Evolutionary conservation across 2,329 filamentous ascomycete genomes (phyloP).

Genomic region (Pseudomassariella vexata): DNA sequence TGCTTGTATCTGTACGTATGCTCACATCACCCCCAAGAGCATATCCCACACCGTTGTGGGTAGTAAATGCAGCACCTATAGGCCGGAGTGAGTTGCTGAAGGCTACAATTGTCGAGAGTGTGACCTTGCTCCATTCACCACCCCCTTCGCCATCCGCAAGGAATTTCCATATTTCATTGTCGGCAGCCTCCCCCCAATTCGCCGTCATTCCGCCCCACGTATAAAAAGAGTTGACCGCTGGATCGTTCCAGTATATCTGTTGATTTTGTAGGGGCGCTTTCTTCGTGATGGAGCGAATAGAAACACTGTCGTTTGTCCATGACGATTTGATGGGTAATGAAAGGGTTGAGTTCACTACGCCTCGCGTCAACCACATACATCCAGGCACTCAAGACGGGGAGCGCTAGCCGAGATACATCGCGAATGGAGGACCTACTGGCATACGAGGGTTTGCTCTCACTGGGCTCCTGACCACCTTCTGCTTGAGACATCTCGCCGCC

Average conservation of each 20-base stretch:
- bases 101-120: conserved; percentile 19
- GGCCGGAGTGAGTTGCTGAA: conserved; percentile 31
- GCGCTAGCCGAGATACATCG: neutral
- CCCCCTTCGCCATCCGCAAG: conserved; percentile 23
- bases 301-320: conserved; percentile 28
- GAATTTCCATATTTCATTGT: conserved; percentile 26
- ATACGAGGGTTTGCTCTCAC: conserved; percentile 15
- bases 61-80: conserved; percentile 20
- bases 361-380: neutral
- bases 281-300: conserved; percentile 22
- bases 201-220: conserved; percentile 26
- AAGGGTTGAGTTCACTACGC: conserved; percentile 25
- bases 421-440: conserved; percentile 11
- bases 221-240: conserved; percentile 22
- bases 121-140: conserved; percentile 23
- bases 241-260: conserved; percentile 26
- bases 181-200: conserved; percentile 14
- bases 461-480: conserved; percentile 15
- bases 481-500: conserved; percentile 27
- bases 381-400: too few relatives aligned
- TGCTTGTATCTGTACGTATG: conserved; percentile 15
- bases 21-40: conserved; percentile 24
- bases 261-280: conserved; percentile 21
- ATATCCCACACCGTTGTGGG: conserved; percentile 20
- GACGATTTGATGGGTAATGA: conserved; percentile 25